Base-by-base conservation (phyloP, 2,329 filamentous ascomycete genomes). In the Diaporthe citriasiana region DNA sequence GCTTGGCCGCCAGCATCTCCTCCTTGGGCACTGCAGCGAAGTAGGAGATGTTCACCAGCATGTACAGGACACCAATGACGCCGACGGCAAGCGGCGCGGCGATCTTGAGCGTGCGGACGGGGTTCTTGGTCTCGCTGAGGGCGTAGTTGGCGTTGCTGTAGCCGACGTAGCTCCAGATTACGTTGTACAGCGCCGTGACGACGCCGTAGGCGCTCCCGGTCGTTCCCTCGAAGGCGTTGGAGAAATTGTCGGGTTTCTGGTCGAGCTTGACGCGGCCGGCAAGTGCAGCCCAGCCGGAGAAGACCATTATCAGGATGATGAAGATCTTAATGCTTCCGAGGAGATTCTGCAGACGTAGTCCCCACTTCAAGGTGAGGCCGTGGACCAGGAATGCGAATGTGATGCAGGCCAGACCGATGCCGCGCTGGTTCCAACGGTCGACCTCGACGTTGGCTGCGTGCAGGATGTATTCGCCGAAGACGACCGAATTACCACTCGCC, bases 111-210 rank as follows among this genome's bases (percentile, higher is more conserved):
- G 92, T 94, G 19, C 88, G 84, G 0, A 94, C 87, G 0, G 93
- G 93, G 74, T 94, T 87, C 74, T 90, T 90, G 27, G 94, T 92
- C 79, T 94, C 92, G 78, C 92, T 93, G 68, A 94, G 84, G 5
- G 94, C 92, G 77, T 93, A 92, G 81, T 92, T 93, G 76, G 91
- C 86, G 74, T 93, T 94, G 70, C 86, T 66, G 33, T 93, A 83
- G 0, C 93, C 92, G 0, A 91, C 86, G 73, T 93, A 94, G 0
- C 91, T 92, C 80, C 93, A 93, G 57, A 92, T 90, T 0, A 94
- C 90, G 77, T 92, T 92, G 83, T 92, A 92, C 0, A 94, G 82
- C 0, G 92, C 88, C 0, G 92, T 93, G 0, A 91, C 89, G 13
- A 66, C 63, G 22, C 63, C 63, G 15, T 66, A 66, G 30, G 63